Evolutionary conservation across 2,329 filamentous ascomycete genomes (phyloP).

Genomic region (Fusarium scirpi): DNA sequence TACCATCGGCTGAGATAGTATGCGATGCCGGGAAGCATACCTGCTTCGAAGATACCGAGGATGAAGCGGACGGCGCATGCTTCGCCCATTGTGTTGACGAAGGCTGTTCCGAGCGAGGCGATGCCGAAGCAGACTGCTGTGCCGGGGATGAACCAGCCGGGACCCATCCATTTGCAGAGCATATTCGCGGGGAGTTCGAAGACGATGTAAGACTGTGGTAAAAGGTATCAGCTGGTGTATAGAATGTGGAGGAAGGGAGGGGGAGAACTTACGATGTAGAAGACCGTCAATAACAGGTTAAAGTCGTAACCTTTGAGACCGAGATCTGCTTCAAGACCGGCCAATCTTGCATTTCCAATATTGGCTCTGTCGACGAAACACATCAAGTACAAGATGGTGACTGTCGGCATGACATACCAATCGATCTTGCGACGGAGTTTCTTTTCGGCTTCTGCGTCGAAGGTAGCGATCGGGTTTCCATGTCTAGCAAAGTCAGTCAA

Average conservation of each 20-base stretch:
- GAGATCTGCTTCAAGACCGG: slow-evolving; percentile 64
- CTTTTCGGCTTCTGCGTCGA: slow-evolving; percentile 13
- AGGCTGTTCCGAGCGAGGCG: slow-evolving; percentile 17
- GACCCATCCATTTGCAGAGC: slow-evolving; percentile 71
- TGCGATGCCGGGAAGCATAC: slow-evolving; percentile 73
- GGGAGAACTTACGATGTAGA: slow-evolving; percentile 10
- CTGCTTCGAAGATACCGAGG: slow-evolving; percentile 71
- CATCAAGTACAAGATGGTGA: slow-evolving; percentile 50
- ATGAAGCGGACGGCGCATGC: slow-evolving; percentile 67
- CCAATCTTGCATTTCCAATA: slow-evolving; percentile 72
- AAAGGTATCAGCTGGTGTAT: neutral
- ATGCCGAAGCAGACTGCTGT: slow-evolving; percentile 56
- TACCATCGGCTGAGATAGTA: slow-evolving; percentile 75
- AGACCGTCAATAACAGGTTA: slow-evolving; percentile 12
- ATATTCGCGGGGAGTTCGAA: slow-evolving; percentile 76
- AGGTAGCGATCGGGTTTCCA: slow-evolving; percentile 15
- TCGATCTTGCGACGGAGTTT: slow-evolving; percentile 16
- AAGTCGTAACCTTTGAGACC: slow-evolving; percentile 62
- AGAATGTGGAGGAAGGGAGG: too few relatives aligned
- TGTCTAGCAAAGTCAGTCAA: neutral
- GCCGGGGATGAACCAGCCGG: slow-evolving; percentile 72
- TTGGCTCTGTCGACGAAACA: slow-evolving; percentile 82
- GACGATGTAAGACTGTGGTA: slow-evolving; percentile 62
- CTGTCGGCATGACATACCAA: slow-evolving; percentile 25
- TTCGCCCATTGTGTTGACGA: slow-evolving; percentile 25